Percentiles rank a stretch among this genome's conserved stretches.
phyloP scores from a whole-genome alignment of 2,329 filamentous ascomycete genomes.

The Alternaria conjuncta region DNA sequence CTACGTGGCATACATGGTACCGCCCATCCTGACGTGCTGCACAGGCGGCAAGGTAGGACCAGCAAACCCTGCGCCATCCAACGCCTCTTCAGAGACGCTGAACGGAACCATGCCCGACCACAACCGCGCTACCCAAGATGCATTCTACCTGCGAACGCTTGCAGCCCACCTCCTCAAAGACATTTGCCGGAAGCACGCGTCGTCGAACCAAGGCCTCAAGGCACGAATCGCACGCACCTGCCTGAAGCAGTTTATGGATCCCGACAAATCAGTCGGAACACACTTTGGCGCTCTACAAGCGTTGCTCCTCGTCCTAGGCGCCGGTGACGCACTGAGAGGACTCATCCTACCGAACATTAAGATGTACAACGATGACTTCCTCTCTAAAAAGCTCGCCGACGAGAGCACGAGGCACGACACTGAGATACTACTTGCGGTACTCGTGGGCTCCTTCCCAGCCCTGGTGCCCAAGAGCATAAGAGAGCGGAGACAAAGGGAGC shows the following conservation, averaged over 20 bases:
- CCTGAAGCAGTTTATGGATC: slow-evolving; percentile 89
- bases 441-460: slow-evolving; percentile 63
- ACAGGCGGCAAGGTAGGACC: slow-evolving; percentile 81
- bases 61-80: slow-evolving; percentile 57
- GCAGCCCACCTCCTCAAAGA: slow-evolving; percentile 81
- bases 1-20: slow-evolving; percentile 74
- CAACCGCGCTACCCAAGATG: slow-evolving; percentile 48
- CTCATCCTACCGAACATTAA: slow-evolving; percentile 71
- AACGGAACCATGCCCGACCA: slow-evolving; percentile 40
- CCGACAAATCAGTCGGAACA: slow-evolving; percentile 78
- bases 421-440: slow-evolving; percentile 64
- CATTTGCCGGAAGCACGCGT: slow-evolving; percentile 81
- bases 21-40: slow-evolving; percentile 89
- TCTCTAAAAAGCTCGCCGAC: slow-evolving; percentile 60
- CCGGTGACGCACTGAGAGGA: slow-evolving; percentile 65
- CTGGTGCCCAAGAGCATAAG: slow-evolving; percentile 40
- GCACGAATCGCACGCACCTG: slow-evolving; percentile 91
- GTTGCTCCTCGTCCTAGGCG: slow-evolving; percentile 76
- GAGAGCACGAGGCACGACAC: slow-evolving; percentile 64
- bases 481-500: slow-evolving; percentile 48
- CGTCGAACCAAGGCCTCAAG: slow-evolving; percentile 80
- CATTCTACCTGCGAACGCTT: slow-evolving; percentile 84
- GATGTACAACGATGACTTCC: slow-evolving; percentile 64
- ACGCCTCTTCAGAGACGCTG: slow-evolving; percentile 55
- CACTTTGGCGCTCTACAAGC: slow-evolving; percentile 90